Conservation (phyloP, 257 asterid genomes). For the Solanum bulbocastanum region DNA sequence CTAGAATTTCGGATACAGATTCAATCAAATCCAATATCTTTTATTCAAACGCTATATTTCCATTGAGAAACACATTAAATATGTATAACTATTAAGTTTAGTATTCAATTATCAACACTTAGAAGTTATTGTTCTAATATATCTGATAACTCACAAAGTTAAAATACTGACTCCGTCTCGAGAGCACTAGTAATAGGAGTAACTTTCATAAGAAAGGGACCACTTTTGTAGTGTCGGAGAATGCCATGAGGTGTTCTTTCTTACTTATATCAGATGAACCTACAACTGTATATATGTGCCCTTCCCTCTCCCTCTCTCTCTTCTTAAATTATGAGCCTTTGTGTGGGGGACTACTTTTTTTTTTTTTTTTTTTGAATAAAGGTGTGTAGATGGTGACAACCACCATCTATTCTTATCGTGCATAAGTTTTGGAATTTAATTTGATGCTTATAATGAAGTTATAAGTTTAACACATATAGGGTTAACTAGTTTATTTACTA, state of each 20-base stretch:
- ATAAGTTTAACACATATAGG: neutral
- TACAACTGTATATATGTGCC: neutral
- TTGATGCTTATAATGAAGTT: neutral
- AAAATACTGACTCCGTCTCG: neutral
- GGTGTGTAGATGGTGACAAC: constrained; percentile 46
- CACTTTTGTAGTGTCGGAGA: constrained; percentile 34
- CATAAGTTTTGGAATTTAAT: neutral
- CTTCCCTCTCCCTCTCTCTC: neutral
- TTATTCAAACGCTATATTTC: neutral
- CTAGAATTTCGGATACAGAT: neutral
- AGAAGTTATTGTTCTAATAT: neutral
- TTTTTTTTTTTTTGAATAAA: neutral
- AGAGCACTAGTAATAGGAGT: neutral
- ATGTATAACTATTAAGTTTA: too few relatives aligned
- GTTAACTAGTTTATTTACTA: neutral
- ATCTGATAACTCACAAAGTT: neutral
- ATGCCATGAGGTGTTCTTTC: constrained; percentile 21
- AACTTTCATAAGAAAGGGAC: constrained; percentile 35
- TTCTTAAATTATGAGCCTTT: constrained; percentile 17
- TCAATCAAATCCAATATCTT: neutral
- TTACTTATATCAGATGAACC: constrained; percentile 15
- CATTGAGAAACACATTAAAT: too few relatives aligned
- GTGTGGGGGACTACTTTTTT: constrained; percentile 55
- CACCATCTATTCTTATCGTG: constrained; percentile 25
- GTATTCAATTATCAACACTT: neutral